Evolutionary conservation across 106 monocot species (phyloP), one percentile per base, ranked within the genome.

Genomic region (Dioscorea alata): DNA sequence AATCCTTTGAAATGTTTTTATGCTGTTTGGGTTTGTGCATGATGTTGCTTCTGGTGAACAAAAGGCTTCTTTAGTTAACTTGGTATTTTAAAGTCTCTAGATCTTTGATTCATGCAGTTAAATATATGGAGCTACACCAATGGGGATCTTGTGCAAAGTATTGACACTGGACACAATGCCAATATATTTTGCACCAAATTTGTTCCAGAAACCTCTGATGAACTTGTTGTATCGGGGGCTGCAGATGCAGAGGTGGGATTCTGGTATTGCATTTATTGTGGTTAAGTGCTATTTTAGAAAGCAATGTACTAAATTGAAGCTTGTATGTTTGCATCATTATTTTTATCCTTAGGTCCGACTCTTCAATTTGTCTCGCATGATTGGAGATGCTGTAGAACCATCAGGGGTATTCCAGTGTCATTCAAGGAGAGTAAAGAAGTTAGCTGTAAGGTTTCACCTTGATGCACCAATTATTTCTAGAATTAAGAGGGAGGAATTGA

Each of bases 131-230:
- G 76, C 64, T 97, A 97, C 59, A 35, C 56, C 17, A 76, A 76
- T 28, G 65, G 59, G 13, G 75, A 61, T 49, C 82, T 97, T 35
- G 62, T 82, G 17, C 82, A 89, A 60, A 78, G 84, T 34, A 83
- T 97, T 80, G 89, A 89, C 2, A 92, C 82, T 54, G 96, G 96
- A 12, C 96, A 97, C 80, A 78, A 84, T 73, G 68, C 86, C 12
- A 97, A 97, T 67, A 97, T 97, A 71, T 97, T 97, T 77, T 97
- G 96, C 79, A 88, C 96, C 23, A 92, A 84, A 75, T 97, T 97
- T 82, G 76, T 97, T 63, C 96, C 96, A 25, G 96, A 97, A 71
- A 97, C 96, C 61, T 73, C 69, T 59, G 92, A 97, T 84, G 96
- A 92, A 63, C 70, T 89, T 69, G 67, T 97, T 67, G 91, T 84